Conservation (phyloP, 441 rosid species). For the Croton setiger region DNA sequence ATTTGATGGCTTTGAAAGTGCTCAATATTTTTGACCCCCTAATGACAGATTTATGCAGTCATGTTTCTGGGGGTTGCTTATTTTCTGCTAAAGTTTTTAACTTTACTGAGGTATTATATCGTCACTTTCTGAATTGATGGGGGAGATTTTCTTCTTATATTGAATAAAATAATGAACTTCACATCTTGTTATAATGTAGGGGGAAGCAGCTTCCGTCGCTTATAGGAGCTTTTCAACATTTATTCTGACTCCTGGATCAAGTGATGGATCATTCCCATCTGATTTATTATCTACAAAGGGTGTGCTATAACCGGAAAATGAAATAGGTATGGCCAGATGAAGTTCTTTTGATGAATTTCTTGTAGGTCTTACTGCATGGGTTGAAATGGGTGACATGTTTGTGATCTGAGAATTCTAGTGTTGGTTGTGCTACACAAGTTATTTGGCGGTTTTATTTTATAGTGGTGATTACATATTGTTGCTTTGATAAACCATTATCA, state of each 20-base stretch:
- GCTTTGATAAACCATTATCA: neutral
- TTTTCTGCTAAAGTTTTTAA: conserved; percentile 22
- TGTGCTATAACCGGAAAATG: conserved; percentile 41
- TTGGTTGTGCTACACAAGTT: neutral
- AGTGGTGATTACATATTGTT: neutral
- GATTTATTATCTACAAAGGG: conserved; percentile 48
- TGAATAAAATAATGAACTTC: neutral
- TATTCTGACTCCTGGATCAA: conserved; percentile 51
- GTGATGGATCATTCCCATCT: conserved; percentile 51
- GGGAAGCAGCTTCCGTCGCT: conserved; percentile 33
- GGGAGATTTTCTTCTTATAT: neutral
- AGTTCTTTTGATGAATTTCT: neutral
- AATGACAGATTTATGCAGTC: conserved; percentile 16
- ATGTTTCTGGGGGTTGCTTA: conserved; percentile 19
- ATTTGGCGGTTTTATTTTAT: neutral
- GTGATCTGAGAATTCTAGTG: neutral
- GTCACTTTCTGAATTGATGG: neutral
- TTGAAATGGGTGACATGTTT: neutral
- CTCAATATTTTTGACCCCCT: neutral
- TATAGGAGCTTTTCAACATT: conserved; percentile 47
- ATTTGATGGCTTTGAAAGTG: neutral
- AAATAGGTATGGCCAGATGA: conserved; percentile 37
- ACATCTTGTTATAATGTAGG: conserved; percentile 35
- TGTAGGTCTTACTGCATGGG: neutral
- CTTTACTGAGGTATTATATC: conserved; percentile 27